Percentiles rank a stretch among this genome's conserved stretches.
Evolutionary conservation across 2,329 filamentous ascomycete species (phyloP).

Genomic region (Coniella vitis): DNA sequence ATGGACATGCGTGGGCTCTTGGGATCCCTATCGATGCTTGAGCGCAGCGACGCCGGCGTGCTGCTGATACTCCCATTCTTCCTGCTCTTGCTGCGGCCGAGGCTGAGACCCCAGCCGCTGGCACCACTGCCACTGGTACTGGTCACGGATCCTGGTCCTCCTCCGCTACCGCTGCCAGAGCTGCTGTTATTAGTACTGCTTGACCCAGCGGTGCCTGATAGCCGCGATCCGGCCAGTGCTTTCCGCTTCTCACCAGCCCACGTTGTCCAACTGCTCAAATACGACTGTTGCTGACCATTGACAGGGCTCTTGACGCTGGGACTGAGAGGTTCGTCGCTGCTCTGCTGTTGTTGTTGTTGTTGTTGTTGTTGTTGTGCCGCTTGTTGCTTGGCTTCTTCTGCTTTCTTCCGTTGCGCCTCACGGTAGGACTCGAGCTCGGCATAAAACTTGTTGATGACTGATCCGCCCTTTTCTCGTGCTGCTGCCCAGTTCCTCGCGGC

Average conservation of each 20-base stretch:
- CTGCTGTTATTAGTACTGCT: slow-evolving; percentile 3
- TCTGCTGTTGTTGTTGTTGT: too few relatives aligned
- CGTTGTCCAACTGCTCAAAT: slow-evolving; percentile 61
- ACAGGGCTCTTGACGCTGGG: slow-evolving; percentile 28
- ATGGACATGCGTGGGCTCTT: slow-evolving; percentile 20
- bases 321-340: slow-evolving; percentile 34
- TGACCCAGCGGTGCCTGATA: slow-evolving; percentile 17
- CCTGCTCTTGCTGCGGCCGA: slow-evolving; percentile 17
- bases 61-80: slow-evolving; percentile 15
- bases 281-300: slow-evolving; percentile 36
- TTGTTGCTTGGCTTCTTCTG: slow-evolving; percentile 42
- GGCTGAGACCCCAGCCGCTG: slow-evolving; percentile 30
- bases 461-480: slow-evolving; percentile 80
- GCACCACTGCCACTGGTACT: slow-evolving; percentile 24
- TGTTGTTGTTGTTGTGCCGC: too few relatives aligned
- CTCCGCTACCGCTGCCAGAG: slow-evolving; percentile 14
- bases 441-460: slow-evolving; percentile 82
- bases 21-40: slow-evolving; percentile 15
- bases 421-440: slow-evolving; percentile 79
- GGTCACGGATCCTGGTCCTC: not conserved
- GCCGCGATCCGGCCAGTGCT: slow-evolving; percentile 34
- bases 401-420: slow-evolving; percentile 61
- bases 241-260: slow-evolving; percentile 74
- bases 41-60: slow-evolving; percentile 11
- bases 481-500: slow-evolving; percentile 85